These are phyloP conservation scores for Candida mesenterica DNA, from an alignment of 1,139 yeast genomes.

Conservation along the genomic window DNA sequence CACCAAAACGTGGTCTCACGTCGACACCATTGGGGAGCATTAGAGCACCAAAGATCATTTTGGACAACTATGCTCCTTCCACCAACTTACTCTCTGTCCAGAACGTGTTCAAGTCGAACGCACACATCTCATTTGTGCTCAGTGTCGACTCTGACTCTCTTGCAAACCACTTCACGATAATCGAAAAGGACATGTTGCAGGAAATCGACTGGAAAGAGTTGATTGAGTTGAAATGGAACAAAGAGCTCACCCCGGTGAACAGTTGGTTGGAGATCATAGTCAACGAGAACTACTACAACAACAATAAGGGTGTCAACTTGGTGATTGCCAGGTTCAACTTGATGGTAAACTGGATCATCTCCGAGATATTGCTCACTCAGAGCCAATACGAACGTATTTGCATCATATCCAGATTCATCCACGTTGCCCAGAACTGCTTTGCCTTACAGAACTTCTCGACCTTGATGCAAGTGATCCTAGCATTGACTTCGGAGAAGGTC, in stretches of 20 bases:
- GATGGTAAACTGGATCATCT: constrained; percentile 89
- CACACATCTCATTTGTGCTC: constrained; percentile 78
- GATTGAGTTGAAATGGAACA: constrained; percentile 73
- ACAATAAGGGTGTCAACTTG: constrained; percentile 70
- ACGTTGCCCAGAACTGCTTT: constrained; percentile 74
- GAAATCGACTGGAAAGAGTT: constrained; percentile 94
- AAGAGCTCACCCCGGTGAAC: constrained; percentile 65
- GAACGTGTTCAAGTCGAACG: constrained; percentile 32
- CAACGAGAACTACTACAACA: constrained; percentile 49
- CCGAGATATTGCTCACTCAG: constrained; percentile 76
- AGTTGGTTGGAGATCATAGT: constrained; percentile 84
- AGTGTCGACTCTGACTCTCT: constrained; percentile 64
- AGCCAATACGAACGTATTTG: constrained; percentile 57
- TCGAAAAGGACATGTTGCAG: constrained; percentile 78
- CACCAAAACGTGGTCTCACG: constrained; percentile 16
- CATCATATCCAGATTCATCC: constrained; percentile 77
- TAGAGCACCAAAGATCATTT: constrained; percentile 29
- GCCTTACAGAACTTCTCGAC: constrained; percentile 81
- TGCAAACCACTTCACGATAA: constrained; percentile 78
- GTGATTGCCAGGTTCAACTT: constrained; percentile 87
- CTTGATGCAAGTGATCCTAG: constrained; percentile 81
- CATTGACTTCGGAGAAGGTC: constrained; percentile 71
- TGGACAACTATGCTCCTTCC: constrained; percentile 37
- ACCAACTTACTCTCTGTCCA: constrained; percentile 33
- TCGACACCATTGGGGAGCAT: neutral